These are phyloP conservation scores for Emergomyces orientalis DNA, from an alignment of 2,329 filamentous ascomycete genomes.

Conservation along the genomic window DNA sequence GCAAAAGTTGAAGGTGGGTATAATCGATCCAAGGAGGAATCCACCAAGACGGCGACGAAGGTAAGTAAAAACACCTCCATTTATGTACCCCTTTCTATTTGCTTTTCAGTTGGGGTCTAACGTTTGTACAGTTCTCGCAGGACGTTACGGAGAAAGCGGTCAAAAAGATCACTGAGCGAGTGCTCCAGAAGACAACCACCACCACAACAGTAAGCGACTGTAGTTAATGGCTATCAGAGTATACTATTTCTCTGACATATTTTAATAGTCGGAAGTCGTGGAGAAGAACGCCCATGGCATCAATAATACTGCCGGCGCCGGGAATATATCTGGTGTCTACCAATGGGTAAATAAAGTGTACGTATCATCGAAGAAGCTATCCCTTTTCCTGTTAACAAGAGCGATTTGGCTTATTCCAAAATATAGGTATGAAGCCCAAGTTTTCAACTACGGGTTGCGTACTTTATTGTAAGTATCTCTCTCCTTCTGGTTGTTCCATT, in stretches of 20 bases:
- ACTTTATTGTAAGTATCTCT: background rate
- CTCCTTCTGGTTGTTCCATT: background rate
- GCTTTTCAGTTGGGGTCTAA: background rate
- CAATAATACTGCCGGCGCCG: background rate
- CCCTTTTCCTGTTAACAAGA: background rate
- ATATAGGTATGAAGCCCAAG: background rate
- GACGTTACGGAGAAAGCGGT: background rate
- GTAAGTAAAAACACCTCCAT: background rate
- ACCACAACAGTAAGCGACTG: background rate
- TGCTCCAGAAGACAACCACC: background rate
- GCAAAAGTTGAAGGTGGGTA: background rate
- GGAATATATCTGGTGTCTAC: background rate
- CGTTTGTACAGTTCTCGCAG: background rate
- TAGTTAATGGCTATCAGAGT: background rate
- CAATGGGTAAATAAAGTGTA: constrained; percentile 1
- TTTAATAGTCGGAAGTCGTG: background rate
- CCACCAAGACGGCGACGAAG: background rate
- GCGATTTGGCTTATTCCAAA: background rate
- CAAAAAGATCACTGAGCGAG: background rate
- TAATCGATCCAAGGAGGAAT: constrained; percentile 1
- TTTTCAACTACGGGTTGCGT: background rate
- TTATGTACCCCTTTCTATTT: background rate
- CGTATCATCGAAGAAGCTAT: background rate
- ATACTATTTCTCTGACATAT: background rate
- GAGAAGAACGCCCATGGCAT: background rate